Conservation (phyloP, 495 filamentous ascomycete genomes). For the Penicillium silybi region DNA sequence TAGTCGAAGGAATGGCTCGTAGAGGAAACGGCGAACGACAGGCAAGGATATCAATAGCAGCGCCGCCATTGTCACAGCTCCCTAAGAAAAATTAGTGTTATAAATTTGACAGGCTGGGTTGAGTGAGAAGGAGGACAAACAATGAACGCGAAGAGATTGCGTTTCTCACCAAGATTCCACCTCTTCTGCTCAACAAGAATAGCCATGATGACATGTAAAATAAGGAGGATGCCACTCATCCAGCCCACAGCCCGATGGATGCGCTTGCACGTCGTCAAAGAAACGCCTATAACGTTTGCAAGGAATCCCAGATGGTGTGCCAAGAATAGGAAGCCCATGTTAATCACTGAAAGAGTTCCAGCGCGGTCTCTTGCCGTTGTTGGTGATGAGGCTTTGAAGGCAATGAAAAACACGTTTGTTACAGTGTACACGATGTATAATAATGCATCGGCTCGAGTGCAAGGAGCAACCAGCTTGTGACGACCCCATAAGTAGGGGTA, state of each 20-base stretch:
- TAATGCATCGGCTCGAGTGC: slow-evolving; percentile 5
- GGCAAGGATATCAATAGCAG: slow-evolving; percentile 16
- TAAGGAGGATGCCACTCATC: slow-evolving; percentile 6
- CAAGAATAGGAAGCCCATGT: slow-evolving; percentile 7
- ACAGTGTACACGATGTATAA: slow-evolving; percentile 1
- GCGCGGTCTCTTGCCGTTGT: slow-evolving; percentile 3
- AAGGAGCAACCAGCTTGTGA: slow-evolving; percentile 2
- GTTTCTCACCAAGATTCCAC: not conserved
- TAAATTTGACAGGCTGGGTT: too few species aligned
- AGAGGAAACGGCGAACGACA: slow-evolving; percentile 11
- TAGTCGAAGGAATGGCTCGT: slow-evolving; percentile 23
- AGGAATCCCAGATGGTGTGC: slow-evolving; percentile 6
- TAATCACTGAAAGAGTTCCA: slow-evolving; percentile 8
- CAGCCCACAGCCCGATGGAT: slow-evolving; percentile 6
- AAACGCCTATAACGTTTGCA: slow-evolving; percentile 2
- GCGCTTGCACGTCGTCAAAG: not conserved
- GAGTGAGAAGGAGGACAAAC: not conserved
- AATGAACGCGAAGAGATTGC: slow-evolving; percentile 6
- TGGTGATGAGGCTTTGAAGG: slow-evolving; percentile 1
- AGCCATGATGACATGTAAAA: slow-evolving; percentile 1
- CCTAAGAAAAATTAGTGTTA: not conserved
- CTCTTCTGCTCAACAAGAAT: not conserved
- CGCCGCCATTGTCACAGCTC: not conserved
- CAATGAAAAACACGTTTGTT: slow-evolving; percentile 8
- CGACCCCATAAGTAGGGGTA: slow-evolving; percentile 10